Evolutionary conservation across 2,329 filamentous ascomycete genomes (phyloP).

Genomic region (Trichoderma brevicompactum): DNA sequence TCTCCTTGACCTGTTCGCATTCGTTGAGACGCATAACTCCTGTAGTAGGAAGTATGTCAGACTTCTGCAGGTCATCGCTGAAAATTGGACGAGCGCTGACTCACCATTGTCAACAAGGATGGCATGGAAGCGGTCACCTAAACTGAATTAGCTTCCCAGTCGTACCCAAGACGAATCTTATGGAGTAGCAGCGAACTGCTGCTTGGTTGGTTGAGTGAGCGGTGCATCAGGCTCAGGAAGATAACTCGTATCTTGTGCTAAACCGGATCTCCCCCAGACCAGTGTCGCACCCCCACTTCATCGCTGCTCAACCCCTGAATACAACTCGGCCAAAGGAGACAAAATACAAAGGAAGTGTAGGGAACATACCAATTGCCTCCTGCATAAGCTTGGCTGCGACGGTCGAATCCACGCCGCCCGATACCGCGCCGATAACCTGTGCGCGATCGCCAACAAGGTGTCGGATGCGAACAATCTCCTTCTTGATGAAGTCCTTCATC

Average conservation of each 20-base stretch:
- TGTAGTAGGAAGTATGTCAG: background rate
- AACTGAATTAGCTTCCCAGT: background rate
- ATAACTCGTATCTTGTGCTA: no score
- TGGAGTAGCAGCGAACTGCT: background rate
- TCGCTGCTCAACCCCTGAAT: no score
- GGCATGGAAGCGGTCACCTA: conserved; percentile 69
- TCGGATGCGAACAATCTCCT: conserved; percentile 80
- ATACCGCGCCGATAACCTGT: conserved; percentile 69
- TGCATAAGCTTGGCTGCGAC: conserved; percentile 86
- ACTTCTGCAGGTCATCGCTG: background rate
- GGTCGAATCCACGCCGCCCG: conserved; percentile 86
- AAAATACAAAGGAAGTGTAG: no score
- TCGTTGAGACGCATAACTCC: conserved; percentile 77
- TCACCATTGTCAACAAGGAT: conserved; percentile 80
- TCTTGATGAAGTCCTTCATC: conserved; percentile 81
- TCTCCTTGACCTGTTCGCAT: conserved; percentile 79
- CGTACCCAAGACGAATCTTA: background rate
- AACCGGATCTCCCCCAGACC: no score
- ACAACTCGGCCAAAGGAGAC: no score
- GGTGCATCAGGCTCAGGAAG: background rate
- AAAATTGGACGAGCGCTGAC: background rate
- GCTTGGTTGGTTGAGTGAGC: background rate
- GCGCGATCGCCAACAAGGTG: conserved; percentile 78
- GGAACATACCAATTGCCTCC: conserved; percentile 67
- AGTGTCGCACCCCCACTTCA: no score